Conservation (phyloP, 768 basidiomycete genomes). For the Mrakia frigida region DNA sequence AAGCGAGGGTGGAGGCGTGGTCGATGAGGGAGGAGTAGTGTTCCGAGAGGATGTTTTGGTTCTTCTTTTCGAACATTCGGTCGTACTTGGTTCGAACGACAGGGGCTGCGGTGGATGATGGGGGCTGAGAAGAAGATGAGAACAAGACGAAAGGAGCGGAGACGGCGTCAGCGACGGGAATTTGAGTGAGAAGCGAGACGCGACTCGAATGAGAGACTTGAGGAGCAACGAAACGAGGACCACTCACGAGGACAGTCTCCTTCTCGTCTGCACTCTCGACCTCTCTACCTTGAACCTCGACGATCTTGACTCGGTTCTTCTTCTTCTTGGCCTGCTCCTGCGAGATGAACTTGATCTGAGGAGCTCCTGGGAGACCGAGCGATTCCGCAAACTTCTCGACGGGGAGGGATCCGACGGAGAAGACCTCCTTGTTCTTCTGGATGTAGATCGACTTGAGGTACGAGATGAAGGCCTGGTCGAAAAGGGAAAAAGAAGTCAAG, state of each 20-base stretch:
- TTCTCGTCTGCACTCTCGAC: conserved; percentile 29
- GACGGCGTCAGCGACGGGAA: no score
- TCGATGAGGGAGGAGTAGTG: conserved; percentile 87
- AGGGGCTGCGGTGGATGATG: conserved; percentile 11
- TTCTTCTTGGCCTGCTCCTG: conserved; percentile 63
- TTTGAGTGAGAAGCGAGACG: no score
- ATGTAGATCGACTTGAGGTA: conserved; percentile 88
- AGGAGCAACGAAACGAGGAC: neutral
- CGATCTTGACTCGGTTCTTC: conserved; percentile 57
- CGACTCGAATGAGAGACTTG: no score
- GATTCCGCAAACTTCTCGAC: conserved; percentile 78
- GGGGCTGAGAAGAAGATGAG: neutral
- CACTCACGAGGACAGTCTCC: conserved; percentile 37
- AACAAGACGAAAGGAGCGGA: neutral
- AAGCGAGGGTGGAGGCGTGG: conserved; percentile 47
- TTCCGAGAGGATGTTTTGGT: conserved; percentile 82
- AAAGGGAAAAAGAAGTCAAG: neutral
- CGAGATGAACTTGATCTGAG: conserved; percentile 83
- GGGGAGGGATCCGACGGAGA: conserved; percentile 63
- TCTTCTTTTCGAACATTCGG: conserved; percentile 94
- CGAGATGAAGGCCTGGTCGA: conserved; percentile 90
- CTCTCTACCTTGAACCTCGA: conserved; percentile 42
- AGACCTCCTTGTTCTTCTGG: conserved; percentile 89
- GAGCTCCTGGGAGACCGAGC: conserved; percentile 86
- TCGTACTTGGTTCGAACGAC: conserved; percentile 79